These are phyloP conservation scores for Cucurbita pepo DNA, from an alignment of 306 rosid genomes.

Conservation along the genomic window DNA sequence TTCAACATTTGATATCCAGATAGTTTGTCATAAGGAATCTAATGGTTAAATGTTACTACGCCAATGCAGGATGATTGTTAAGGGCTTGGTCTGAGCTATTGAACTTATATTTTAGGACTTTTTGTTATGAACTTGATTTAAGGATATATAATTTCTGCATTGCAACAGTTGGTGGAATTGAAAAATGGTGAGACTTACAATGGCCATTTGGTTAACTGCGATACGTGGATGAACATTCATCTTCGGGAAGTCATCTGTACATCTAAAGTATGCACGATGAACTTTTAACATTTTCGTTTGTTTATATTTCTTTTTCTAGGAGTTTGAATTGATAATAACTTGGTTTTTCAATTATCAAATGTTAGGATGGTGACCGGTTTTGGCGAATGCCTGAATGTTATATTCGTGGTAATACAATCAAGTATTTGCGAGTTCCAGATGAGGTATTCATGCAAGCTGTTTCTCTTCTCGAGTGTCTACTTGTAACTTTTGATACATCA, in stretches of 20 bases:
- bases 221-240: constrained; percentile 99
- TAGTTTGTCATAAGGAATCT: neutral
- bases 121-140: neutral
- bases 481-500: neutral
- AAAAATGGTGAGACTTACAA: constrained; percentile 98
- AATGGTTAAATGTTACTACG: neutral
- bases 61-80: neutral
- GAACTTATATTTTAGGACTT: neutral
- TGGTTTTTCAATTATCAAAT: neutral
- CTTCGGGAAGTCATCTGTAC: constrained; percentile 97
- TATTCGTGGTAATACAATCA: constrained; percentile 88
- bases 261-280: constrained; percentile 45
- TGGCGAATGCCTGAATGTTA: constrained; percentile 99
- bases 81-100: neutral
- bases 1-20: neutral
- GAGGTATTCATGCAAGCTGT: constrained; percentile 37
- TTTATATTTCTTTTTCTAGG: neutral
- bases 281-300: neutral
- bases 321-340: neutral
- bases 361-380: constrained; percentile 95
- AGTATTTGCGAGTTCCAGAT: constrained; percentile 96
- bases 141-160: neutral
- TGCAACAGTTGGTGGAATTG: constrained; percentile 74
- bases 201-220: constrained; percentile 95
- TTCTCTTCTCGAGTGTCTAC: neutral